phyloP scores from a whole-genome alignment of 2,329 filamentous ascomycete species.

The Fusarium haematococcum region DNA sequence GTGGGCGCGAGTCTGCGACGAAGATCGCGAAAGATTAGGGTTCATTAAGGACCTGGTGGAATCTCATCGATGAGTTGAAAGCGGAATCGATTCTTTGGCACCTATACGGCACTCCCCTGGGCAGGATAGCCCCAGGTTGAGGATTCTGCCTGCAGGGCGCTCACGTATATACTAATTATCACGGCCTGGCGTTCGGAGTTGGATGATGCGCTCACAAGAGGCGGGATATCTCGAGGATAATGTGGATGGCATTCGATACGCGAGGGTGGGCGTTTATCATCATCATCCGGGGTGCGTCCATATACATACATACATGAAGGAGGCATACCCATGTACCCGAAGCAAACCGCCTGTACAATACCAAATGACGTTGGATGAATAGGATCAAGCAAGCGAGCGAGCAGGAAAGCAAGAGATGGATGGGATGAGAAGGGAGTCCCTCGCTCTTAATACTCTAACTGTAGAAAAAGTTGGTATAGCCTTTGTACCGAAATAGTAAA shows the following conservation, averaged over 20 bases:
- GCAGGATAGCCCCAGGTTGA: neutral
- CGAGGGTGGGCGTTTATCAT: neutral
- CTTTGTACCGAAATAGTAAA: conserved; percentile 15
- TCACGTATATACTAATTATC: conserved; percentile 40
- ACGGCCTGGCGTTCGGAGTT: conserved; percentile 43
- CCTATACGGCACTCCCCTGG: conserved; percentile 13
- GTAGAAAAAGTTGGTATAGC: conserved; percentile 19
- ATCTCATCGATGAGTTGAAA: conserved; percentile 18
- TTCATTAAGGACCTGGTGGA: conserved; percentile 57
- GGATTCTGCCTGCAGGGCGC: conserved; percentile 1
- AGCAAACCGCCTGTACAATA: conserved; percentile 16
- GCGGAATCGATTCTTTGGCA: conserved; percentile 19
- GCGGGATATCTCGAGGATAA: conserved; percentile 24
- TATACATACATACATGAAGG: conserved; percentile 6
- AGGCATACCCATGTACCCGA: conserved; percentile 21
- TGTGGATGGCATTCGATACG: conserved; percentile 21
- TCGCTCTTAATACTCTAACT: conserved; percentile 27
- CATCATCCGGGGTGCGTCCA: conserved; percentile 3
- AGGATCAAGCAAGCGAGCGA: conserved; percentile 8
- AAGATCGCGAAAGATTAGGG: conserved; percentile 56
- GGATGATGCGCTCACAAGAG: conserved; percentile 18
- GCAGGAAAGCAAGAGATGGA: neutral
- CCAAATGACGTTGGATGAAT: conserved; percentile 19
- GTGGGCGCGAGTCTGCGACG: conserved; percentile 64
- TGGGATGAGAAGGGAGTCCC: conserved; percentile 20